A percentile compares a stretch with the other conserved stretches of the same genome.
Conservation (phyloP, 2,329 filamentous ascomycete genomes). For the Cytospora mali region DNA sequence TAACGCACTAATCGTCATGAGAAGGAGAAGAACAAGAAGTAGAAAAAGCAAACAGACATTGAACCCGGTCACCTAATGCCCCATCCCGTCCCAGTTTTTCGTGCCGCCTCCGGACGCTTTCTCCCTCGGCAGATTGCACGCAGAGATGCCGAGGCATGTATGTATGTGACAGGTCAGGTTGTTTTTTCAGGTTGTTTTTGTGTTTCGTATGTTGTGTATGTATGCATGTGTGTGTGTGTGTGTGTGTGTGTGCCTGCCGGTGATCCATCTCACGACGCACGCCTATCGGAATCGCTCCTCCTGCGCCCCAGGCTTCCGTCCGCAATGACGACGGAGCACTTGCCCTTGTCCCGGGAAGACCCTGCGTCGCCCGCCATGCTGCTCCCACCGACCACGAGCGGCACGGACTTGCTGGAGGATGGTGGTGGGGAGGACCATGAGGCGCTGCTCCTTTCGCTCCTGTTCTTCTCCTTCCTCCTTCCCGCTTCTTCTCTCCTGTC, state of each 20-base stretch:
- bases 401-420: conserved; percentile 8
- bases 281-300: conserved; percentile 12
- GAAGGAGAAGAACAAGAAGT: background rate
- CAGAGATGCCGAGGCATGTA: background rate
- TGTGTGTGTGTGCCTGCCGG: too few species aligned
- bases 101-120: background rate
- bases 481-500: conserved; percentile 17
- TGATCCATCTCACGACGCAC: background rate
- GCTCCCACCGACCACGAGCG: conserved; percentile 19
- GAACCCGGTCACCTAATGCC: background rate
- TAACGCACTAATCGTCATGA: background rate
- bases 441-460: conserved; percentile 12
- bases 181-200: too few species aligned
- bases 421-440: conserved; percentile 8
- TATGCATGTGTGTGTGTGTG: too few species aligned
- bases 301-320: conserved; percentile 20
- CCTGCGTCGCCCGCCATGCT: conserved; percentile 6
- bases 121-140: background rate
- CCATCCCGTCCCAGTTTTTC: background rate
- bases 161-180: background rate
- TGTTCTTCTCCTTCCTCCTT: conserved; percentile 23
- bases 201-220: too few species aligned
- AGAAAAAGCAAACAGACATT: background rate
- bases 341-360: conserved; percentile 7
- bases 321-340: conserved; percentile 24